Evolutionary conservation across 495 filamentous ascomycete species (phyloP), one percentile per base, ranked within the genome.

Genomic region (Polyplosphaeria fusca): DNA sequence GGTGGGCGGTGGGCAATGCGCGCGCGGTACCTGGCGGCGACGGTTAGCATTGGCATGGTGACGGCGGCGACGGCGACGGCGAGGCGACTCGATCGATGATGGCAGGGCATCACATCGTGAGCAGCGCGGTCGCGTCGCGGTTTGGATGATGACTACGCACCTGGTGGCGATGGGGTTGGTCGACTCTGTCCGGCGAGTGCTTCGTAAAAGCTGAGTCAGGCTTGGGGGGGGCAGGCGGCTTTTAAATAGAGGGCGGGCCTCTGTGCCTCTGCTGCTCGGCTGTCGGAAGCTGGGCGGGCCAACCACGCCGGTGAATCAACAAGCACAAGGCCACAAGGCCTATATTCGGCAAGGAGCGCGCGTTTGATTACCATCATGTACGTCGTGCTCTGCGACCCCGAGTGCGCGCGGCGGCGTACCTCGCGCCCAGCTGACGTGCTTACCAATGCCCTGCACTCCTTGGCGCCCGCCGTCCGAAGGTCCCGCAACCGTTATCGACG

Each of bases 191-290:
- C 18, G 32, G 25, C 1, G 26, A 19, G 24, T 52, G 47, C 24
- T 42, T 48, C 22, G 57, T 47, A 47, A 54, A 41, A 47, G 48
- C 42, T 53, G 48, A 54, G 49, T 60, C 42, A 60, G 57, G 48
- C 40, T 16, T 5, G 48, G 48, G 47, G 41, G 47, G 38, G 44
- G 16, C 13, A 24, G 11, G 30, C 19, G 38, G 39, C 16, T 27
- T 47, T 53, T 60, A 40, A 47, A 60, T 24, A 46, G 18, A 53
- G 24, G 27, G 11, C 24, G 20, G 25, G 35, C 27, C 51, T 22
- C n/a, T n/a, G n/a, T n/a, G n/a, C n/a, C n/a, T n/a, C n/a, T n/a
- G 11, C 9, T n/a, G 23, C 35, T 59, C 55, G 48, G 52, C 50
- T 51, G 4, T 53, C 50, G 38, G 54, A 20, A 50, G 54, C 49